Percentiles rank a stretch among this genome's conserved stretches.
These are phyloP conservation scores for Ophiostoma tasmaniense DNA, from an alignment of 2,329 filamentous ascomycete species.

Conservation along the genomic window DNA sequence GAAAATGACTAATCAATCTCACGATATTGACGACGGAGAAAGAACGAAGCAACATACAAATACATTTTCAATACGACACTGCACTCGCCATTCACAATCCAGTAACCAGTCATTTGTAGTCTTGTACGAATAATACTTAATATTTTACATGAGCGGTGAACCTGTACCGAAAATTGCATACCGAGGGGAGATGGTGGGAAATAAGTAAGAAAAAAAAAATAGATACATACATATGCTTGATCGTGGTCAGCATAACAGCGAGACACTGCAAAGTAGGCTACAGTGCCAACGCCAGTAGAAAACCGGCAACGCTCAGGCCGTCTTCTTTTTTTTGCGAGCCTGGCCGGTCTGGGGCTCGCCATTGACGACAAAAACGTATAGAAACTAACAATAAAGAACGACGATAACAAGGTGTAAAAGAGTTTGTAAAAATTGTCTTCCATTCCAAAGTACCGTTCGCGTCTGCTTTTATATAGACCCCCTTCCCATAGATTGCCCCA, in stretches of 20 bases:
- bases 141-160: constrained; percentile 9
- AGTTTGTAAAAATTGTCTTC: neutral
- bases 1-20: neutral
- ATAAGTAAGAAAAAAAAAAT: constrained; percentile 19
- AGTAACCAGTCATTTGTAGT: neutral
- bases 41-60: too few relatives aligned
- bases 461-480: constrained; percentile 2
- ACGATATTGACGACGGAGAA: neutral
- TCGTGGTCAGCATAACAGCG: neutral
- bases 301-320: neutral
- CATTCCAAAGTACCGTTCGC: neutral
- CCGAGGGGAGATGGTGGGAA: constrained; percentile 19
- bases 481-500: neutral
- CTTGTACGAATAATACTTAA: neutral
- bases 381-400: neutral
- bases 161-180: constrained; percentile 15
- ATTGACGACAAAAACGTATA: neutral
- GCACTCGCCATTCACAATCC: too few relatives aligned
- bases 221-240: constrained; percentile 13
- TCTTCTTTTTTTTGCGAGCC: neutral
- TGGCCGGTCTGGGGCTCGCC: neutral
- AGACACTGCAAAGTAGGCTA: neutral
- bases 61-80: too few relatives aligned
- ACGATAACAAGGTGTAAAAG: neutral
- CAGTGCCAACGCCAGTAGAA: neutral